Conservation (phyloP, 2,329 filamentous ascomycete genomes). For the Cladosporium velox region DNA sequence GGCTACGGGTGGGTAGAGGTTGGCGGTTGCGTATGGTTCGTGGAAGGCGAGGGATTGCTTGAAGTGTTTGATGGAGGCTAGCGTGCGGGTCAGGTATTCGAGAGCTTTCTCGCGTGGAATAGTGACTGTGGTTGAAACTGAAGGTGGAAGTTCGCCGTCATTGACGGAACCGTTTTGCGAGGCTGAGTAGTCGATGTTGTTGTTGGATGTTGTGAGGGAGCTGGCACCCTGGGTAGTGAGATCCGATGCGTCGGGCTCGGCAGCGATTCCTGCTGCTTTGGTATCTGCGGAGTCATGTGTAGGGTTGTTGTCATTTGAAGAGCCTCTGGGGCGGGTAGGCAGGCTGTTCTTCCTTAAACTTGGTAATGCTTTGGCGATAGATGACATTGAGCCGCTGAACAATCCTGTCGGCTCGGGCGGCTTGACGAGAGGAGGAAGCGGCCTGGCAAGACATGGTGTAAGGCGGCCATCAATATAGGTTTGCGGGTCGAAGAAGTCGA, state of each 20-base stretch:
- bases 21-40: conserved; percentile 60
- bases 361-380: conserved; percentile 50
- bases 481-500: conserved; percentile 80
- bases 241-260: conserved; percentile 32
- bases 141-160: conserved; percentile 23
- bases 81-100: conserved; percentile 72
- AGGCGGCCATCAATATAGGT: conserved; percentile 78
- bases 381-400: conserved; percentile 48
- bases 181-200: conserved; percentile 45
- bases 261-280: conserved; percentile 30
- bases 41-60: conserved; percentile 71
- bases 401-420: conserved; percentile 42
- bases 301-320: conserved; percentile 19
- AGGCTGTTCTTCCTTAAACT: conserved; percentile 35
- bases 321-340: conserved; percentile 20
- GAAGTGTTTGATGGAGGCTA: conserved; percentile 72
- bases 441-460: conserved; percentile 73
- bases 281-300: conserved; percentile 17
- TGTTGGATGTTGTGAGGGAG: conserved; percentile 36
- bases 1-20: conserved; percentile 77
- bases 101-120: conserved; percentile 58
- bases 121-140: conserved; percentile 47
- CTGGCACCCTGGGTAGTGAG: conserved; percentile 35
- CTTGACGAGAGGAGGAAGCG: conserved; percentile 58
- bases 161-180: conserved; percentile 27